phyloP scores from a whole-genome alignment of 768 basidiomycete species.

The Exidia glandulosa region DNA sequence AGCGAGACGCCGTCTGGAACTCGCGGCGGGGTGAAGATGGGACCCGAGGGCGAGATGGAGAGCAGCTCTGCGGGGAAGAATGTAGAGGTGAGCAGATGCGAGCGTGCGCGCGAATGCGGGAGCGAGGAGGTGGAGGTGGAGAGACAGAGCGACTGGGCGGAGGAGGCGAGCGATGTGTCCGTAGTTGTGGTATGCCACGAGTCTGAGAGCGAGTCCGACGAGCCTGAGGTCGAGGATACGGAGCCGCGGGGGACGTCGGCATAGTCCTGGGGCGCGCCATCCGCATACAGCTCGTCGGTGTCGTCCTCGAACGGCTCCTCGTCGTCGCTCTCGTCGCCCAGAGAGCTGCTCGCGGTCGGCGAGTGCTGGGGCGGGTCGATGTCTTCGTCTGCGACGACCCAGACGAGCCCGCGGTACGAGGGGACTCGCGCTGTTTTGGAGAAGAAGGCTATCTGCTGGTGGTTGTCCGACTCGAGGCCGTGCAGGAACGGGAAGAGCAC shows the following conservation, averaged over 20 bases:
- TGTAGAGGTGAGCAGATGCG: conserved; percentile 18
- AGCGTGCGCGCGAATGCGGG: conserved; percentile 4
- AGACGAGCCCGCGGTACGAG: conserved; percentile 63
- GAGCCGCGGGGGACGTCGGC: conserved; percentile 7
- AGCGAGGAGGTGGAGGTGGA: not conserved
- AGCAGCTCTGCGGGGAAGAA: conserved; percentile 26
- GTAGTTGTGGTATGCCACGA: conserved; percentile 7
- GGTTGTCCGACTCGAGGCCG: conserved; percentile 72
- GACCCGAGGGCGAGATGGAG: conserved; percentile 21
- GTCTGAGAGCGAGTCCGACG: conserved; percentile 8
- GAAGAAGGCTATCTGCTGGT: conserved; percentile 76
- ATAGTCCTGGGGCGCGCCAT: conserved; percentile 21
- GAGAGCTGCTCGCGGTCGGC: conserved; percentile 7
- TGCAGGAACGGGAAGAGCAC: conserved; percentile 85
- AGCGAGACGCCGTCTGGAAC: conserved; percentile 77
- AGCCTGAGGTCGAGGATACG: conserved; percentile 9
- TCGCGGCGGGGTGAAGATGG: conserved; percentile 58
- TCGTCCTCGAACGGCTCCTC: conserved; percentile 16
- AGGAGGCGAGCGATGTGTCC: not conserved
- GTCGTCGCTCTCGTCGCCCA: conserved; percentile 19
- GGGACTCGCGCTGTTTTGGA: conserved; percentile 17
- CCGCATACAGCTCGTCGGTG: conserved; percentile 17
- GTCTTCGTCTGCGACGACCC: conserved; percentile 73
- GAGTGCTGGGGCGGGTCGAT: conserved; percentile 9
- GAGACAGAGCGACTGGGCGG: conserved; percentile 1